Conservation (phyloP, 306 rosid genomes). For the Lathyrus oleraceus region DNA sequence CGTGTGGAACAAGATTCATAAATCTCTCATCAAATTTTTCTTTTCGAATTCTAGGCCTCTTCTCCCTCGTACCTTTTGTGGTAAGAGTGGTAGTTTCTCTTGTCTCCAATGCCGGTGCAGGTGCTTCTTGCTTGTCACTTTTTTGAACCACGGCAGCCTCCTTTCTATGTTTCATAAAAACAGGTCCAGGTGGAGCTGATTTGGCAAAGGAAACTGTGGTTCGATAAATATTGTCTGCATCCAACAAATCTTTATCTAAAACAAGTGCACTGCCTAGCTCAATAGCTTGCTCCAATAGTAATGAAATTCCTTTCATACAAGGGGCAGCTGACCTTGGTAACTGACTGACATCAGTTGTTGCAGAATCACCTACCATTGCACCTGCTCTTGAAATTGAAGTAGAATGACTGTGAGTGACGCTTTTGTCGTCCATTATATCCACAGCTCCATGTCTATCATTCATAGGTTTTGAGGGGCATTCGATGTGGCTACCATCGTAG, state of each 20-base stretch:
- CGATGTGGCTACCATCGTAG: conserved; percentile 19
- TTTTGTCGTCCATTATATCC: conserved; percentile 32
- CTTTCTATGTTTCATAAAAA: conserved; percentile 51
- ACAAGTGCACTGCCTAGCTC: conserved; percentile 70
- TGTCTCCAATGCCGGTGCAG: conserved; percentile 26
- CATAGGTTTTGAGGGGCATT: conserved; percentile 29
- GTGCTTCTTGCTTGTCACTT: conserved; percentile 34
- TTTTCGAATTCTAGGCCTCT: conserved; percentile 45
- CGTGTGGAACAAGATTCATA: conserved; percentile 65
- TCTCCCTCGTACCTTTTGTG: conserved; percentile 50
- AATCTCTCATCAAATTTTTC: conserved; percentile 51
- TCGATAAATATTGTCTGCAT: conserved; percentile 66
- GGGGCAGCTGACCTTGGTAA: conserved; percentile 36
- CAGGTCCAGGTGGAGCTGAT: conserved; percentile 74
- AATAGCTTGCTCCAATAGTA: conserved; percentile 67
- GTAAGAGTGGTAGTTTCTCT: conserved; percentile 30
- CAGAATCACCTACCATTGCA: conserved; percentile 34
- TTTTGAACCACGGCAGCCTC: conserved; percentile 23
- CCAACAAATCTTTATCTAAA: conserved; percentile 55
- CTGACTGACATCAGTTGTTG: conserved; percentile 35
- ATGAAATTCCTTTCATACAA: conserved; percentile 49
- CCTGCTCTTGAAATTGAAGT: conserved; percentile 32
- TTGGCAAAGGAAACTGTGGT: conserved; percentile 59
- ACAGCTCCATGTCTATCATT: conserved; percentile 30
- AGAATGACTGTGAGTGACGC: conserved; percentile 35